Evolutionary conservation across 805 yeast genomes (phyloP).

Genomic region (Metschnikowia peoriensis): DNA sequence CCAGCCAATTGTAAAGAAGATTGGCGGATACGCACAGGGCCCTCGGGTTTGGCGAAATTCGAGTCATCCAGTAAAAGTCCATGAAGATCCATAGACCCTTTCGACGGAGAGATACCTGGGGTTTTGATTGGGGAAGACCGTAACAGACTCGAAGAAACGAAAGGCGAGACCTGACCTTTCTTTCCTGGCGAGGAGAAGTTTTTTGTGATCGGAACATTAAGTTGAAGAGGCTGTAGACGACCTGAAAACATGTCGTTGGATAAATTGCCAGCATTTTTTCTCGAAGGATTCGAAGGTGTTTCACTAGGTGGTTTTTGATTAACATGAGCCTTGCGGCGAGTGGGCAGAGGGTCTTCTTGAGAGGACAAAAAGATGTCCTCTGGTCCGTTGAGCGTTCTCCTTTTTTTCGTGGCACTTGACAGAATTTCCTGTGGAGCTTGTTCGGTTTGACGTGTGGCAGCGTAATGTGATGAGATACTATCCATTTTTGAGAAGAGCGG

Average conservation of each 20-base stretch:
- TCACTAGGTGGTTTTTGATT: background rate
- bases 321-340: constrained; percentile 6
- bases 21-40: constrained; percentile 24
- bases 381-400: constrained; percentile 41
- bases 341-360: constrained; percentile 17
- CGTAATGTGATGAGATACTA: constrained; percentile 47
- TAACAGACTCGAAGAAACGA: background rate
- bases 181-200: background rate
- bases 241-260: constrained; percentile 8
- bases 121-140: constrained; percentile 15
- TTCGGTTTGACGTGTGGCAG: constrained; percentile 29
- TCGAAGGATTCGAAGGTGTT: background rate
- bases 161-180: background rate
- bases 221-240: constrained; percentile 6
- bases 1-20: constrained; percentile 39
- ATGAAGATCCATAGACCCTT: constrained; percentile 37
- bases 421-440: background rate
- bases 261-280: background rate
- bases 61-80: constrained; percentile 25
- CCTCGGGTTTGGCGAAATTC: constrained; percentile 25
- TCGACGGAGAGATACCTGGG: constrained; percentile 38
- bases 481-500: constrained; percentile 45
- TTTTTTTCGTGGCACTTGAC: constrained; percentile 31
- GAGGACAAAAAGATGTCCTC: constrained; percentile 29
- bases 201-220: constrained; percentile 2